Evolutionary conservation across 2,329 filamentous ascomycete genomes (phyloP), one percentile per base, ranked within the genome.

Genomic region (Pestalotiopsis sp.): DNA sequence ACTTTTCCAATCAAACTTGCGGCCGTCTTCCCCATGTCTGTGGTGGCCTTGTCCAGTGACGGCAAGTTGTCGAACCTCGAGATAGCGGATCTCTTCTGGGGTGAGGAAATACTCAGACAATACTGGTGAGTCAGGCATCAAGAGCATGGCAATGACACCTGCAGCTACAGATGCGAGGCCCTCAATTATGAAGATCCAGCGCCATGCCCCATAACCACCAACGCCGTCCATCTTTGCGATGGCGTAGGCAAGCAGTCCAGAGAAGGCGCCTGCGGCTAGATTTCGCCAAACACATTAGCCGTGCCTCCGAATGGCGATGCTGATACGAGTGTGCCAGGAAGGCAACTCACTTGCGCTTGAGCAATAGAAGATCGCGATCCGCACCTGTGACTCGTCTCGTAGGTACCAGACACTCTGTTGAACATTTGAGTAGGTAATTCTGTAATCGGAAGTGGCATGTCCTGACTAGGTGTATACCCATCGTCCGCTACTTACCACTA

Each of bases 251-350:
- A 63, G 38, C 9, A 63, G 14, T 1, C 60, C 60, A 11, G 60
- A 63, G 60, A 63, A 63, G 1, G 60, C 60, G 17, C 60, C 60
- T 4, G 60, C 60, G 1, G 60, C 60, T 63, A 3, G 60, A 13
- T 25, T 38, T 14, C 6, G 2, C 14, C 57, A 59, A 13, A 3
- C 20, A 39, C 14, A 23, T 63, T 41, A 63, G 60, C 17, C 17
- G 9, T 20, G 13, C 7, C 12, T 6, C 25, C 25, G 20, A 36
- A 36, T 7, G 14, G 11, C 12, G 9, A 12, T 6, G 25, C 7
- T 27, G 20, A 27, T 25, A 9, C 52, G 20, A 58, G 56, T 58
- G 14, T 58, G 67, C 71, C 74, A 27, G 14, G 27, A 36, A 27
- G 20, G 6, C 5, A 17, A 63, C 36, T 63, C 3, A 63, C 60